Evolutionary conservation across 2,329 filamentous ascomycete genomes (phyloP), one percentile per base, ranked within the genome.

Genomic region (Ophiostoma ulmi): DNA sequence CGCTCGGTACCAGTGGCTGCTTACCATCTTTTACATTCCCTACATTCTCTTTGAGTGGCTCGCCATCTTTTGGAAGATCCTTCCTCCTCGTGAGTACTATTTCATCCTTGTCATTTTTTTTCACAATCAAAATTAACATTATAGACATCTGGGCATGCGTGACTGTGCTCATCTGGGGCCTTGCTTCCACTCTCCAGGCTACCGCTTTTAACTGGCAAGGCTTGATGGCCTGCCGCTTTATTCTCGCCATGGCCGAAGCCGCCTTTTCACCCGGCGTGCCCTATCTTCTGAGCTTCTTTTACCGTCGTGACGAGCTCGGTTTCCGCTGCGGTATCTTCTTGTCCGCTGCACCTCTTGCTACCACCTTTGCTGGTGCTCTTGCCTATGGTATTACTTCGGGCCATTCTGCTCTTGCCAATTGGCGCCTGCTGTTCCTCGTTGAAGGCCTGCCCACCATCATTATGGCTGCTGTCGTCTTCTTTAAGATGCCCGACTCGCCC

Each of bases 241-340:
- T 80, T 67, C 77, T 84, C 2, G 83, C 82, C 67, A 78, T 79
- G 31, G 80, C 80, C 26, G 81, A 83, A 74, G 81, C 82, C 17
- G 82, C 79, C 1, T 84, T 82, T 55, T 76, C 74, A 3, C 78
- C 80, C 3, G 81, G 80, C 1, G 77, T 83, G 1, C 80, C 81
- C 0, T 81, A 80, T 65, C 79, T 83, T 31, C 76, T 84, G 6
- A 81, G 79, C 8, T 83, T 84, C 75, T 84, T 84, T 74, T 84
- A 84, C 71, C 77, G 80, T 7, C 76, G 83, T 5, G 75, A 79
- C 22, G 91, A 94, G 75, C 81, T 94, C 11, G 91, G 90, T 1
- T 84, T 91, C 71, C 83, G 91, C 36, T 90, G 87, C 20, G 91
- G 90, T 11, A 80, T 93, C 6, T 91, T 92, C 77, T 84, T 94